phyloP scores from a whole-genome alignment of 148 eudicot genomes.

The Spergularia marina region DNA sequence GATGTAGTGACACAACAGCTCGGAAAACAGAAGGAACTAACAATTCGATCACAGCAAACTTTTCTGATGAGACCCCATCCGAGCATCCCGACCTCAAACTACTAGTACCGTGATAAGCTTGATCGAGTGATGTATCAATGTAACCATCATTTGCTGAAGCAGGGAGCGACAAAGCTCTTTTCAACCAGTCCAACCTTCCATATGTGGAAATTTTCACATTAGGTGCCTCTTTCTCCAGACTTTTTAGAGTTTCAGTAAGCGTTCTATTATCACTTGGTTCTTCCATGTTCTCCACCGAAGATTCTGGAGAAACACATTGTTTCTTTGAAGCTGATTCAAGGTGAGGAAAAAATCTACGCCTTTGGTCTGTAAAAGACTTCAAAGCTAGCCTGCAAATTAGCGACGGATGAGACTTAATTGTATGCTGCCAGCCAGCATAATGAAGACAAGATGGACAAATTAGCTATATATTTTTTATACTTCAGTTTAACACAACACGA shows the following conservation, averaged over 20 bases:
- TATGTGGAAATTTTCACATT: slow-evolving; percentile 55
- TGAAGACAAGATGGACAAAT: slow-evolving; percentile 9
- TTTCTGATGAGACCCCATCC: slow-evolving; percentile 40
- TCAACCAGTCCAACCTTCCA: slow-evolving; percentile 81
- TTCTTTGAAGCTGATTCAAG: slow-evolving; percentile 65
- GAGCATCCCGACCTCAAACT: slow-evolving; percentile 46
- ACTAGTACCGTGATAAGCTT: slow-evolving; percentile 45
- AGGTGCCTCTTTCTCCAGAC: slow-evolving; percentile 64
- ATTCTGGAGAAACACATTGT: slow-evolving; percentile 44
- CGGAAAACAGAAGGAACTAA: slow-evolving; percentile 72
- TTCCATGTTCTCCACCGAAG: slow-evolving; percentile 48
- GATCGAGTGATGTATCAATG: slow-evolving; percentile 47
- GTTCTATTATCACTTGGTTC: slow-evolving; percentile 47
- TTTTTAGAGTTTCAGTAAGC: slow-evolving; percentile 43
- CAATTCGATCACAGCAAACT: slow-evolving; percentile 75
- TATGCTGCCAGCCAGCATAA: background rate
- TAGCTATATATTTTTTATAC: background rate
- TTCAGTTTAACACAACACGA: background rate
- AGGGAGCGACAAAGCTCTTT: slow-evolving; percentile 64
- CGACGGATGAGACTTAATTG: background rate
- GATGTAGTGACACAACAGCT: slow-evolving; percentile 83
- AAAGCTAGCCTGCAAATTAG: slow-evolving; percentile 69
- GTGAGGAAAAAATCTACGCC: slow-evolving; percentile 82
- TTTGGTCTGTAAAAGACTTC: slow-evolving; percentile 88
- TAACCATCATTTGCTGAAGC: slow-evolving; percentile 48